Conservation (phyloP, 805 yeast genomes). For the Saccharomycopsis amapae region DNA sequence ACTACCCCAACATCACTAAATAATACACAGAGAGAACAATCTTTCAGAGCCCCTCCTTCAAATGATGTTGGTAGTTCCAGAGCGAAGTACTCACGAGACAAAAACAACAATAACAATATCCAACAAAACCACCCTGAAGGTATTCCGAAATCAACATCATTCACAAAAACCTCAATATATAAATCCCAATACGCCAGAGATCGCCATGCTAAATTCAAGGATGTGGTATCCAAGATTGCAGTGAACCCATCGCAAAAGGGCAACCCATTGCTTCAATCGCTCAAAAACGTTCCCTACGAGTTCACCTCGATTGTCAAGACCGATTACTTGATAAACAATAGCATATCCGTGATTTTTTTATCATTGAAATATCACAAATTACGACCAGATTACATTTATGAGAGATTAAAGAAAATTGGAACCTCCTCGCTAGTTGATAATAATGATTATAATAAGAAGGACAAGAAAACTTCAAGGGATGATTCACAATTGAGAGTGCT, state of each 20-base stretch:
- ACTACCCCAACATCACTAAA: not conserved
- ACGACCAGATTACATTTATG: slow-evolving; percentile 67
- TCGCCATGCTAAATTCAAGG: slow-evolving; percentile 17
- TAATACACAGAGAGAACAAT: too few species aligned
- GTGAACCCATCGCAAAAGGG: slow-evolving; percentile 62
- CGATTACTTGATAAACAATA: slow-evolving; percentile 58
- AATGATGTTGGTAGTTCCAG: too few species aligned
- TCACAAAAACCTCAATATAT: slow-evolving; percentile 18
- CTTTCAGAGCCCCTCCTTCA: too few species aligned
- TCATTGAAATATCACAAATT: slow-evolving; percentile 68
- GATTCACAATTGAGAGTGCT: slow-evolving; percentile 6
- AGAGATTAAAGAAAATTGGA: slow-evolving; percentile 37
- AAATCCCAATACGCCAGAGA: slow-evolving; percentile 16
- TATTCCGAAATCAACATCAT: slow-evolving; percentile 5
- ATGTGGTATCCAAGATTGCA: slow-evolving; percentile 22
- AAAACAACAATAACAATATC: too few species aligned
- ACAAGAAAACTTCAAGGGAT: not conserved
- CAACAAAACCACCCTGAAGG: too few species aligned
- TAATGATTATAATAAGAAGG: not conserved
- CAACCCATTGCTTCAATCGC: slow-evolving; percentile 54
- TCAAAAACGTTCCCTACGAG: slow-evolving; percentile 49
- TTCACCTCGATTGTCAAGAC: slow-evolving; percentile 42
- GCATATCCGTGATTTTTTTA: slow-evolving; percentile 52
- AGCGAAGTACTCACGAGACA: too few species aligned
- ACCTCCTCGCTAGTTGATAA: not conserved